Evolutionary conservation across 768 basidiomycete species (phyloP).

Genomic region (Leucocoprinus sp.): DNA sequence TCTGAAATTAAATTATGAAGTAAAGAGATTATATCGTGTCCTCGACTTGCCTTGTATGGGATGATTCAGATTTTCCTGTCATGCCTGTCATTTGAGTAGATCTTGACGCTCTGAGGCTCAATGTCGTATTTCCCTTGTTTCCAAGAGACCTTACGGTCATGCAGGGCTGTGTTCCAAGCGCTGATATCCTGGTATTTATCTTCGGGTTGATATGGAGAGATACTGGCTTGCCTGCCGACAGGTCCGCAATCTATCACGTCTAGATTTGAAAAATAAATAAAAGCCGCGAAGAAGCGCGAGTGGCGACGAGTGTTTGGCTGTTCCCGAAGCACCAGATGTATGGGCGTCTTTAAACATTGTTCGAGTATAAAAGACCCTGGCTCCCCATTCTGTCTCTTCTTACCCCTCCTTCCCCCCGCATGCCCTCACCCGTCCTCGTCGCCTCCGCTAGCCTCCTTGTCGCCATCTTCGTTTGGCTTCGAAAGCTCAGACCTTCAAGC

Average conservation of each 20-base stretch:
- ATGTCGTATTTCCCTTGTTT: neutral
- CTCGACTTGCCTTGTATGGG: neutral
- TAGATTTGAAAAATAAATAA: too few relatives aligned
- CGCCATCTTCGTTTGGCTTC: slow-evolving; percentile 32
- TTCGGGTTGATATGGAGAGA: neutral
- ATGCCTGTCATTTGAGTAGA: neutral
- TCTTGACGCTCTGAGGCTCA: neutral
- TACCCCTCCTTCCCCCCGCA: slow-evolving; percentile 4
- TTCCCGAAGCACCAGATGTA: too few relatives aligned
- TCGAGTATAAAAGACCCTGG: neutral
- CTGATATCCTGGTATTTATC: neutral
- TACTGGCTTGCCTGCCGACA: too few relatives aligned
- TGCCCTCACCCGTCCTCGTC: slow-evolving; percentile 9
- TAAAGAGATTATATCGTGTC: neutral
- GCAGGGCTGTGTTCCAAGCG: neutral
- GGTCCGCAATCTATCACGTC: too few relatives aligned
- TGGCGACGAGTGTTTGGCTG: too few relatives aligned
- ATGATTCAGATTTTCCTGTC: neutral
- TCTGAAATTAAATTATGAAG: neutral
- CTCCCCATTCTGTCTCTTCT: slow-evolving; percentile 11
- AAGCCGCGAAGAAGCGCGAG: too few relatives aligned
- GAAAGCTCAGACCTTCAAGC: slow-evolving; percentile 33
- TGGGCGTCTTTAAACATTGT: slow-evolving; percentile 11
- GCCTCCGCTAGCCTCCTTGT: slow-evolving; percentile 23
- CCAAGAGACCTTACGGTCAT: neutral